Evolutionary conservation across 148 eudicot species (phyloP).

Genomic region (Amaranthus cruentus): DNA sequence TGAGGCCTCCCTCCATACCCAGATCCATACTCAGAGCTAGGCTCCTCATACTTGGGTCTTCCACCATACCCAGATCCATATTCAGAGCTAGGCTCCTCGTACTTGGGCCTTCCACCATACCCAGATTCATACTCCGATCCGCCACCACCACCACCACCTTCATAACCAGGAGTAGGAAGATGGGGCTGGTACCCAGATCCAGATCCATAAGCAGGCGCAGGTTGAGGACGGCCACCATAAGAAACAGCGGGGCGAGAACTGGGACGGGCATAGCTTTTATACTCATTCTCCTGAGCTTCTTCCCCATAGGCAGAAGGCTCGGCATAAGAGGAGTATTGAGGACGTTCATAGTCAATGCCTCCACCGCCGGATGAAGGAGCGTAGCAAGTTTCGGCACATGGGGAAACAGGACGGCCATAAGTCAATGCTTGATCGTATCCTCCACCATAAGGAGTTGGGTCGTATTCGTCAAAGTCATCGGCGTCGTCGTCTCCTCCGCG

Average conservation of each 20-base stretch:
- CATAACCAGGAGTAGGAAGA: conserved; percentile 16
- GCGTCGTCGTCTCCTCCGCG: conserved; percentile 46
- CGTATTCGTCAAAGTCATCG: conserved; percentile 81
- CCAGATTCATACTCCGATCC: conserved; percentile 13
- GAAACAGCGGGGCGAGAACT: conserved; percentile 31
- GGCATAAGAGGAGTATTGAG: conserved; percentile 56
- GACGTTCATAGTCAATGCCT: conserved; percentile 59
- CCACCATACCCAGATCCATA: conserved; percentile 26
- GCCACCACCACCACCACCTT: neutral
- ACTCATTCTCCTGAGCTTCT: conserved; percentile 68
- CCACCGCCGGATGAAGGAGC: conserved; percentile 38
- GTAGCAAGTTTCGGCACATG: conserved; percentile 75
- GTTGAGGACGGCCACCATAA: conserved; percentile 1
- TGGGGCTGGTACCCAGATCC: conserved; percentile 23
- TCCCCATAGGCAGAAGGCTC: conserved; percentile 67
- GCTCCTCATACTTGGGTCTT: conserved; percentile 20
- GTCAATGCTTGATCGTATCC: conserved; percentile 73
- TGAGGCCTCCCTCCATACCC: conserved; percentile 32
- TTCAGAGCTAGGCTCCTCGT: conserved; percentile 6
- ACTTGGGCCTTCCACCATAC: conserved; percentile 21
- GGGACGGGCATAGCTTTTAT: conserved; percentile 67
- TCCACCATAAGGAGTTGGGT: conserved; percentile 81
- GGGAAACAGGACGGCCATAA: conserved; percentile 78
- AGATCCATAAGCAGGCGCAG: conserved; percentile 13
- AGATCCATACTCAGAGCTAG: conserved; percentile 8